phyloP scores from a whole-genome alignment of 495 filamentous ascomycete species.

The Stereocaulon alpinum region DNA sequence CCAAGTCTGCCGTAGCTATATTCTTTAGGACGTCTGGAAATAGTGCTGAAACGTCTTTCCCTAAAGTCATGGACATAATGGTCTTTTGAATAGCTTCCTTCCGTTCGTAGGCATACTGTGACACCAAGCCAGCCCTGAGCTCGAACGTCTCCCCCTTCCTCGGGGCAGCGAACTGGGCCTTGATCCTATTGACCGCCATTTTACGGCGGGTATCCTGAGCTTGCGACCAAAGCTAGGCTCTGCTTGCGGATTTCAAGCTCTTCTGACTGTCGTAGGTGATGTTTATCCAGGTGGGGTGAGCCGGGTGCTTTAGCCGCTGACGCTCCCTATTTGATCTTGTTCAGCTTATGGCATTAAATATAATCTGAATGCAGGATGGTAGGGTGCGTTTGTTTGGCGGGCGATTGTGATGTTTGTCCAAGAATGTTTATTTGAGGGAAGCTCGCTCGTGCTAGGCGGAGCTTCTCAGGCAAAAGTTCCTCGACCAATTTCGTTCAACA shows the following conservation, averaged over 20 bases:
- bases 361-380: neutral
- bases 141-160: conserved; percentile 98
- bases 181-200: conserved; percentile 94
- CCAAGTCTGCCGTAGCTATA: conserved; percentile 86
- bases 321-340: neutral
- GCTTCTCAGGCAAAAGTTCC: neutral
- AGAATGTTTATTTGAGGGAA: neutral
- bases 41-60: conserved; percentile 94
- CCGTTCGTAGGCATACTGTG: conserved; percentile 97
- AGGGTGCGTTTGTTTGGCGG: neutral
- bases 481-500: neutral
- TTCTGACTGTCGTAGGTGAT: conserved; percentile 4
- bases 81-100: conserved; percentile 99
- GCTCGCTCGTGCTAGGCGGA: neutral
- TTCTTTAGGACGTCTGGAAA: conserved; percentile 99
- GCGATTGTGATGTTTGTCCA: neutral
- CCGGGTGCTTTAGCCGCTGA: neutral
- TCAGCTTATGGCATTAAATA: neutral
- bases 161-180: conserved; percentile 82
- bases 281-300: neutral
- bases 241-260: conserved; percentile 22
- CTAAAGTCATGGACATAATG: conserved; percentile 98
- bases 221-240: conserved; percentile 42
- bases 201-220: conserved; percentile 31
- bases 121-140: conserved; percentile 91